Conservation (phyloP, 371 early-diverging fungal genomes). For the Mucor plumbeus region DNA sequence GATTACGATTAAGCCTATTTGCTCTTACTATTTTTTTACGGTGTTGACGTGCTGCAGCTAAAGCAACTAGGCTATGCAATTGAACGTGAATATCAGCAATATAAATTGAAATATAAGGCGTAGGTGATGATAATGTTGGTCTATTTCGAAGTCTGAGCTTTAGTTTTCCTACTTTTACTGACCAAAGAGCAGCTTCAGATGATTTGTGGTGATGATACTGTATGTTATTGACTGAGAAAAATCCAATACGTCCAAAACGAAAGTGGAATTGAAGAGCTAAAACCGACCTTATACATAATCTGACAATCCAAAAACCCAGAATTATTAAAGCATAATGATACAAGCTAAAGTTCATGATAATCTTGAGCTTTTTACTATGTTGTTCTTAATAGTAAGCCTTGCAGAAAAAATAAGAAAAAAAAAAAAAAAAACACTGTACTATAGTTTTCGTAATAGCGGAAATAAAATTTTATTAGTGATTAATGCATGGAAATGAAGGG, state of each 20-base stretch:
- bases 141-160: slow-evolving; percentile 43
- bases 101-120: slow-evolving; percentile 46
- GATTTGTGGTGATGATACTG: slow-evolving; percentile 39
- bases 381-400: no score
- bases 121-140: slow-evolving; percentile 22
- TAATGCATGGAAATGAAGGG: not conserved
- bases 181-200: slow-evolving; percentile 27
- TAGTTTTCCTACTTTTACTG: slow-evolving; percentile 46
- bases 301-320: slow-evolving; percentile 9
- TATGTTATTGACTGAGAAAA: slow-evolving; percentile 48
- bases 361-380: not conserved
- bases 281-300: slow-evolving; percentile 18
- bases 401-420: no score
- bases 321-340: slow-evolving; percentile 21
- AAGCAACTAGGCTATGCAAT: slow-evolving; percentile 31
- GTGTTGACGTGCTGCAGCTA: slow-evolving; percentile 5
- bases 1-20: slow-evolving; percentile 28
- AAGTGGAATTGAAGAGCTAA: slow-evolving; percentile 45
- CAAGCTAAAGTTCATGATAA: slow-evolving; percentile 19
- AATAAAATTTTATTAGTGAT: slow-evolving; percentile 3
- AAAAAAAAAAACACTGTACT: not conserved
- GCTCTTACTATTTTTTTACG: slow-evolving; percentile 10
- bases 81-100: slow-evolving; percentile 32
- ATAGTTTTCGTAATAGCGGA: not conserved
- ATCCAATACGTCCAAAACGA: slow-evolving; percentile 46